Conservation (phyloP, 106 monocot genomes). For the Alisma plantagoaquatica region DNA sequence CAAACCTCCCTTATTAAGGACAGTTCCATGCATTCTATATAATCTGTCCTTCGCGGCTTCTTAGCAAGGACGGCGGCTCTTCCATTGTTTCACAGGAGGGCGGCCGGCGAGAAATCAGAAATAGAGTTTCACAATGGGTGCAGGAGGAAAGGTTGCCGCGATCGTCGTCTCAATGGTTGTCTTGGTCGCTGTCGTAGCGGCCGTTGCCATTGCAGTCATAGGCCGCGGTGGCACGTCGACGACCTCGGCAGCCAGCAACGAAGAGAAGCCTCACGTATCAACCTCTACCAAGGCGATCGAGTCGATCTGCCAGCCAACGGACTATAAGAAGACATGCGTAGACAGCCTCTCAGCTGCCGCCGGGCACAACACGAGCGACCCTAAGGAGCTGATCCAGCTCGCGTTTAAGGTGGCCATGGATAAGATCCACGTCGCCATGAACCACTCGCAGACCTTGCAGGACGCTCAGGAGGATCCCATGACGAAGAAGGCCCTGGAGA, state of each 20-base stretch:
- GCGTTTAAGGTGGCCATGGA: background rate
- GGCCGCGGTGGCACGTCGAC: background rate
- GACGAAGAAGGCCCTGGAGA: background rate
- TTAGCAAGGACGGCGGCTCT: too few relatives aligned
- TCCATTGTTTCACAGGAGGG: too few relatives aligned
- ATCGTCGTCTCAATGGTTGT: background rate
- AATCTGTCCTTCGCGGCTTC: too few relatives aligned
- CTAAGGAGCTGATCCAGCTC: background rate
- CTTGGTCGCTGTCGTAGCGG: background rate
- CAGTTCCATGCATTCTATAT: too few relatives aligned
- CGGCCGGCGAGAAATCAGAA: too few relatives aligned
- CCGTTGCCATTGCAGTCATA: background rate
- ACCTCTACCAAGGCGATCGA: background rate
- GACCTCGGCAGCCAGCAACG: background rate
- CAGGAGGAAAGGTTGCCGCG: too few relatives aligned
- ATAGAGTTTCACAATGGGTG: too few relatives aligned
- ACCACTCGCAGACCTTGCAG: background rate
- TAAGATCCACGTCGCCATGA: background rate
- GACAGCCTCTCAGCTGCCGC: background rate
- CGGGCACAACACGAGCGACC: background rate
- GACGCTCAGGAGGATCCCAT: background rate
- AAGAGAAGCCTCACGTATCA: too few relatives aligned
- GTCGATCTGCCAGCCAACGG: background rate
- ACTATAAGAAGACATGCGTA: background rate
- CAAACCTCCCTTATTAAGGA: too few relatives aligned